Evolutionary conservation across 352 stramenopile species (phyloP).

Genomic region (Blastocystis sp.): DNA sequence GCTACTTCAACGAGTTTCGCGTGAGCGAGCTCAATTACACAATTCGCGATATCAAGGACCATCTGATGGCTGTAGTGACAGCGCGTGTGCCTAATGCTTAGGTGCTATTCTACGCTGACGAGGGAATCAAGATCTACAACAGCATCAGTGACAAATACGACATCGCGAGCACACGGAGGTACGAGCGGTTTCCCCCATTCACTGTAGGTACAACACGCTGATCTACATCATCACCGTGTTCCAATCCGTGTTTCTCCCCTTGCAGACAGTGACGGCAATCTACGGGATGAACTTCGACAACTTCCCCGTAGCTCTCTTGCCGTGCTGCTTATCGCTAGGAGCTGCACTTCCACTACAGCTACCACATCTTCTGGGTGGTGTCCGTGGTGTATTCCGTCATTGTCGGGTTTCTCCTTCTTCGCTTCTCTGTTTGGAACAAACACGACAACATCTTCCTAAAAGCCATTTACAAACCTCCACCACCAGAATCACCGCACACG

Average conservation of each 20-base stretch:
- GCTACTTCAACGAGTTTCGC: constrained; percentile 45
- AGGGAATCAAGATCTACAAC: constrained; percentile 51
- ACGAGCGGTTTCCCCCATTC: background rate
- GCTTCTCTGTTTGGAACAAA: constrained; percentile 60
- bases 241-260: constrained; percentile 59
- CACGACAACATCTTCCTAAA: background rate
- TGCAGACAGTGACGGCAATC: constrained; percentile 66
- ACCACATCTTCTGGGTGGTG: constrained; percentile 55
- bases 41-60: constrained; percentile 61
- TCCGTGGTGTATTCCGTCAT: constrained; percentile 25
- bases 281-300: constrained; percentile 74
- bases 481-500: constrained; percentile 20
- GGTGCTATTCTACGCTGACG: constrained; percentile 24
- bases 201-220: constrained; percentile 2
- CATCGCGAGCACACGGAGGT: background rate
- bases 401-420: background rate
- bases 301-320: constrained; percentile 6
- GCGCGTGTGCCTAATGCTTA: background rate
- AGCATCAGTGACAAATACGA: constrained; percentile 33
- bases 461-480: background rate
- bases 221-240: constrained; percentile 70
- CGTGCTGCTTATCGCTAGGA: background rate
- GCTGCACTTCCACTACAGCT: constrained; percentile 30
- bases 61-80: constrained; percentile 11
- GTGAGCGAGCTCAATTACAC: constrained; percentile 38